These are phyloP conservation scores for Acer campestre DNA, from an alignment of 345 rosid species.

Conservation along the genomic window DNA sequence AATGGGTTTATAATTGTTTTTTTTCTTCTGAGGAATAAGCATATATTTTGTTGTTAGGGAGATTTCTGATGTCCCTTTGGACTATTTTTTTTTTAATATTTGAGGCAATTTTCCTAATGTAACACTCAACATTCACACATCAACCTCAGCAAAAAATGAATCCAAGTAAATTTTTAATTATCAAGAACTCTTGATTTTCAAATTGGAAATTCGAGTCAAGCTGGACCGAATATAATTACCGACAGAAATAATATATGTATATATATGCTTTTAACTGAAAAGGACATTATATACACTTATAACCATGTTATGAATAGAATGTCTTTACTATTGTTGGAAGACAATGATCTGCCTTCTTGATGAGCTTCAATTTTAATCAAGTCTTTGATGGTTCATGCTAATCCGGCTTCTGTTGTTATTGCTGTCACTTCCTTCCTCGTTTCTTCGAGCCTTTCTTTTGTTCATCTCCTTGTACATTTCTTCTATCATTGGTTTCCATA, in stretches of 20 bases:
- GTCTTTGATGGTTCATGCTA: conserved; percentile 36
- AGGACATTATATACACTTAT: conserved; percentile 30
- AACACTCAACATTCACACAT: background rate
- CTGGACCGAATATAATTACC: background rate
- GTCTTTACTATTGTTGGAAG: background rate
- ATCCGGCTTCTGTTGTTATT: conserved; percentile 35
- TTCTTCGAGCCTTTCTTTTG: conserved; percentile 44
- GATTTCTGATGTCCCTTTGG: too few species aligned
- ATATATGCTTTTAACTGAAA: conserved; percentile 3
- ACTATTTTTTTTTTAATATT: too few species aligned
- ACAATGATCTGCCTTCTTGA: background rate
- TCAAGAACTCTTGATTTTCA: background rate
- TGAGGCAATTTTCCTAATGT: background rate
- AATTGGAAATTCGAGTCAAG: background rate
- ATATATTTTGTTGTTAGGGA: too few species aligned
- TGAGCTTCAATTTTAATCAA: conserved; percentile 20
- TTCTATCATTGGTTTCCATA: conserved; percentile 99
- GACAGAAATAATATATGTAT: background rate
- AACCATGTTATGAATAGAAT: conserved; percentile 14
- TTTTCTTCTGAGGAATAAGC: too few species aligned
- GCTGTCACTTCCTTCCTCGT: conserved; percentile 38
- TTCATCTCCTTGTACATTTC: conserved; percentile 94
- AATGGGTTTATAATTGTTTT: too few species aligned
- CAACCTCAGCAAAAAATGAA: background rate
- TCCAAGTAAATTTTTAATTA: background rate